Evolutionary conservation across 768 basidiomycete species (phyloP).

Genomic region (Tephrocybe rancida): DNA sequence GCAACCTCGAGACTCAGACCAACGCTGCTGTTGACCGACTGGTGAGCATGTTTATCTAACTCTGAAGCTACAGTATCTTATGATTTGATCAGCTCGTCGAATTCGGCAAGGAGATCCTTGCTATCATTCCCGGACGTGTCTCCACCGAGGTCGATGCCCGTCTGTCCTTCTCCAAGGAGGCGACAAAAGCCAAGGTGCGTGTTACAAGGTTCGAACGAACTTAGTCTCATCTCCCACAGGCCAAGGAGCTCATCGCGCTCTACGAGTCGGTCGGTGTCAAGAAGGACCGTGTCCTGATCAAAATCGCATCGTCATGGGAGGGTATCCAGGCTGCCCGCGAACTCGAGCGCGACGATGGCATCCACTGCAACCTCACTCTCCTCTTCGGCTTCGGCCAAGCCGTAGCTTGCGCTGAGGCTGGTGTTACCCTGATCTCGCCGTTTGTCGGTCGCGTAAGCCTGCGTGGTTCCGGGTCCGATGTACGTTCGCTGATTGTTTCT

Average conservation of each 20-base stretch:
- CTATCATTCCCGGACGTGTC: slow-evolving; percentile 96
- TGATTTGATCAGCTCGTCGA: slow-evolving; percentile 77
- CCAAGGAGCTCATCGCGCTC: slow-evolving; percentile 87
- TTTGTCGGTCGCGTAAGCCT: slow-evolving; percentile 92
- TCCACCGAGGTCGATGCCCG: slow-evolving; percentile 99
- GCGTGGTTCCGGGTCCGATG: slow-evolving; percentile 14
- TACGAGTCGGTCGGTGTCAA: slow-evolving; percentile 94
- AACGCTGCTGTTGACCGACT: slow-evolving; percentile 87
- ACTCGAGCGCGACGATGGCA: slow-evolving; percentile 88
- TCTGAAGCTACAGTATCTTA: neutral
- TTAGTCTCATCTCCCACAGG: slow-evolving; percentile 37
- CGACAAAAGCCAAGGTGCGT: slow-evolving; percentile 81
- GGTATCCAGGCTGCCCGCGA: slow-evolving; percentile 99
- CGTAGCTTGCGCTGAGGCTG: slow-evolving; percentile 98
- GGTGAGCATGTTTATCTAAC: slow-evolving; percentile 45
- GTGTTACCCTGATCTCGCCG: slow-evolving; percentile 97
- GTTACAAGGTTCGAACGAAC: neutral
- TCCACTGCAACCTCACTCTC: slow-evolving; percentile 99
- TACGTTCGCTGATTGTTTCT: slow-evolving; percentile 10
- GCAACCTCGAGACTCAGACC: slow-evolving; percentile 71
- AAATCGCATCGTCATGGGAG: slow-evolving; percentile 99
- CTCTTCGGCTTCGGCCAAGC: slow-evolving; percentile 99
- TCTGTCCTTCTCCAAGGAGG: slow-evolving; percentile 95
- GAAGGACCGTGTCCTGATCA: slow-evolving; percentile 96
- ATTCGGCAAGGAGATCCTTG: slow-evolving; percentile 95